Percentiles rank a stretch among this genome's conserved stretches.
Conservation (phyloP, 2,329 filamentous ascomycete genomes). For the Fusarium papillatum region DNA sequence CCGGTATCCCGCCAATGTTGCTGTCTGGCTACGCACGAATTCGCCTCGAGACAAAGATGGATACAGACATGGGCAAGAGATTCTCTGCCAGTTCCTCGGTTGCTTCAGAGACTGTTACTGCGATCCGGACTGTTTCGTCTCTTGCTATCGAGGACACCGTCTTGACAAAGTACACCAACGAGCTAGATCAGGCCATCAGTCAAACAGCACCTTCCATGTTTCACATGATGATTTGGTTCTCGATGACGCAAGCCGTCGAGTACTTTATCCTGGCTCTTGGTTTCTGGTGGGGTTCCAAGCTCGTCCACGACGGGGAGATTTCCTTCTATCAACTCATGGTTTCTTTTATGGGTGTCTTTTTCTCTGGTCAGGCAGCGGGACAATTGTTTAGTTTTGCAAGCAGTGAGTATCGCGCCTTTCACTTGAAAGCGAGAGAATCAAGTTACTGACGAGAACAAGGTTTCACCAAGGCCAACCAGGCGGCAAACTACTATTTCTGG, state of each 20-base stretch:
- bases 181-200: constrained; percentile 44
- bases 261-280: constrained; percentile 53
- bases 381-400: constrained; percentile 60
- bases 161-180: constrained; percentile 43
- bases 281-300: constrained; percentile 55
- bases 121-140: constrained; percentile 54
- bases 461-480: constrained; percentile 62
- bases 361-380: constrained; percentile 52
- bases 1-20: constrained; percentile 50
- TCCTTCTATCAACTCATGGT: constrained; percentile 65
- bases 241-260: constrained; percentile 50
- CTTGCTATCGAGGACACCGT: constrained; percentile 54
- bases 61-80: constrained; percentile 48
- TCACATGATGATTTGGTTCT: constrained; percentile 49
- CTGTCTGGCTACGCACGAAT: constrained; percentile 51
- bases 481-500: constrained; percentile 65
- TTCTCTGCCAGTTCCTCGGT: constrained; percentile 52
- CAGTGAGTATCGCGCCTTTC: constrained; percentile 43
- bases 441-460: constrained; percentile 21
- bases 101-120: constrained; percentile 55
- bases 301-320: constrained; percentile 56
- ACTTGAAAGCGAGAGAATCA: background rate
- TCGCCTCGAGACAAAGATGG: constrained; percentile 53
- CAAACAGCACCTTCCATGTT: constrained; percentile 43
- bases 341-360: constrained; percentile 63